Evolutionary conservation across 2,329 filamentous ascomycete genomes (phyloP), one percentile per base, ranked within the genome.

Genomic region (Hypoxylon sp.): DNA sequence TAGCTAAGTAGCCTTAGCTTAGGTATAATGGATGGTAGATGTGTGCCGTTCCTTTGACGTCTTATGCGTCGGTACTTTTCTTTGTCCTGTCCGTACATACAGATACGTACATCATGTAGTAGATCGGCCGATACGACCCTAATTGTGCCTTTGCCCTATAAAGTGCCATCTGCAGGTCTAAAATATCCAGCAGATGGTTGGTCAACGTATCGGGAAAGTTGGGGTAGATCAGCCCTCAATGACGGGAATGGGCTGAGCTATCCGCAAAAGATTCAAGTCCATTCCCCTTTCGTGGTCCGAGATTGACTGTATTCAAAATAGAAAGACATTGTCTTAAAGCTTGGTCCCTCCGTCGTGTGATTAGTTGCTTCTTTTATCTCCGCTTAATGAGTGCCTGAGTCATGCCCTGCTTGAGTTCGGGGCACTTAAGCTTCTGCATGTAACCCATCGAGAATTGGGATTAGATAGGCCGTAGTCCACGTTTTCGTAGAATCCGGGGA

Each of bases 351-450:
- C 8, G 9, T 29, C 19, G 30, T 32, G 58, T 47, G n/a, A 52
- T 52, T 59, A 37, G n/a, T n/a, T 34, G 41, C 29, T 29, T 53
- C 19, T 41, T 46, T 21, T 19, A 39, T 58, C 53, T 58, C 32
- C 48, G 16, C 25, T 19, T 37, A 45, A 34, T 25, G 37, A 56
- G 45, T 14, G 27, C 23, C 48, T 59, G 52, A 67, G 57, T 68
- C 50, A 61, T 45, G 51, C 46, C 61, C 46, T 46, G 55, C 61
- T 57, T 64, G 12, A 51, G 55, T 61, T 65, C 52, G 53, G 50
- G 46, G 50, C 30, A 58, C 64, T 65, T 67, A 70, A 71, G 67
- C 67, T 70, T 71, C 62, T 70, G 67, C 67, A 68, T 69, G 67
- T 32, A 67, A 68, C 69, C 59, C 62, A 61, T 66, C 37, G 51